A percentile compares a stretch with the other conserved stretches of the same genome.
Conservation (phyloP, 2,329 filamentous ascomycete species). For the Ceratocystis ficicola region DNA sequence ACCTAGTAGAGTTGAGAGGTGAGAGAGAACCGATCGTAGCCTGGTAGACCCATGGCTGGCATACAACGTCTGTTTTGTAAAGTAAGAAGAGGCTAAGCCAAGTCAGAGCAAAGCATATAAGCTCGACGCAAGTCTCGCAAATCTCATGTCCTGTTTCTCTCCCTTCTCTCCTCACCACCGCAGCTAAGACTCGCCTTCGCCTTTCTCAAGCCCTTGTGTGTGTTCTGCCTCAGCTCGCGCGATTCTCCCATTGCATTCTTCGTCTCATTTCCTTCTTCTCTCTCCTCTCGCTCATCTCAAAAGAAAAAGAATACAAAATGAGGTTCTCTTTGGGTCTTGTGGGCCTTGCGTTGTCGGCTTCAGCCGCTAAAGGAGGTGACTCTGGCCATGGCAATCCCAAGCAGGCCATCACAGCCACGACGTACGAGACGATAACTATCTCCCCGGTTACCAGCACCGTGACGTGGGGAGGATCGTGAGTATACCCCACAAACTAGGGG, state of each 20-base stretch:
- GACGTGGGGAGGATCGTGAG: conserved; percentile 25
- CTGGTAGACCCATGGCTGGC: background rate
- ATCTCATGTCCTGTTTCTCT: background rate
- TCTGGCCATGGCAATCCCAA: background rate
- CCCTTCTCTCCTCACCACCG: conserved; percentile 7
- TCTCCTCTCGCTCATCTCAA: background rate
- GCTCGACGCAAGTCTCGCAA: background rate
- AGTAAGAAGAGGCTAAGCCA: no score
- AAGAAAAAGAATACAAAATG: background rate
- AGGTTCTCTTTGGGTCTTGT: conserved; percentile 13
- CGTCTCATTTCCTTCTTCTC: background rate
- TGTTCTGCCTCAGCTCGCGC: background rate
- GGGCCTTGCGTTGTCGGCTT: conserved; percentile 7
- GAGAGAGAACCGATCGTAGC: background rate
- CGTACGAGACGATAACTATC: conserved; percentile 15
- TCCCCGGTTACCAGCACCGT: conserved; percentile 25
- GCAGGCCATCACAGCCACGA: conserved; percentile 1
- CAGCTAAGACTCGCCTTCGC: conserved; percentile 6
- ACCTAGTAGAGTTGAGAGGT: background rate
- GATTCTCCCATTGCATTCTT: background rate
- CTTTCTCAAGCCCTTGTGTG: background rate
- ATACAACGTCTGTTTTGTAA: background rate
- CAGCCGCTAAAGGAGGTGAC: conserved; percentile 5
- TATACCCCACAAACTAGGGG: background rate
- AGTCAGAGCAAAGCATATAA: conserved; percentile 2